Conservation (phyloP, 2,329 filamentous ascomycete species). For the Fusarium sp. region DNA sequence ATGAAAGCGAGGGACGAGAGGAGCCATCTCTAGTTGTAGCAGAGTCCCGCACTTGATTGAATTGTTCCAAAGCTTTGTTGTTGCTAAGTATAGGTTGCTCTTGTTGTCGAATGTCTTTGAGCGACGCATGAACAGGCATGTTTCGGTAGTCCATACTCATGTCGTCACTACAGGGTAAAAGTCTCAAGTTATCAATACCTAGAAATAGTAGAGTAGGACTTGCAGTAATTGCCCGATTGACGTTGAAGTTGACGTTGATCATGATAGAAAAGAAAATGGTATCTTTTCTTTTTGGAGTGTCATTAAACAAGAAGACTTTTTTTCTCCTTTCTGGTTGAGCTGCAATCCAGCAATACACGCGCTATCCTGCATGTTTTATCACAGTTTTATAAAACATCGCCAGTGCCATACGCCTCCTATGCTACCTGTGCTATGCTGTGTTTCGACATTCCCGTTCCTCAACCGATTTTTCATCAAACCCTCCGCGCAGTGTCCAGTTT, state of each 20-base stretch:
- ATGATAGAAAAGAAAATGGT: not conserved
- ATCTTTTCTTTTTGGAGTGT: not conserved
- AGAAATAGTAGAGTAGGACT: not conserved
- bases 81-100: not conserved
- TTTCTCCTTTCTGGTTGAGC: not conserved
- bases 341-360: not conserved
- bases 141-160: not conserved
- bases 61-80: not conserved
- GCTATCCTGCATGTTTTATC: not conserved
- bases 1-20: conserved; percentile 70
- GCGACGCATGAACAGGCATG: conserved; percentile 17
- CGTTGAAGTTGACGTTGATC: not conserved
- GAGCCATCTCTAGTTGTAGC: conserved; percentile 55
- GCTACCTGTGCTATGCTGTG: not conserved
- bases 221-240: not conserved
- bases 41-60: not conserved
- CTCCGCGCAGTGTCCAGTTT: not conserved
- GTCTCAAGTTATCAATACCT: not conserved
- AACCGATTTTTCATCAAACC: conserved; percentile 10
- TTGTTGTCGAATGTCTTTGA: conserved; percentile 9
- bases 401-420: not conserved
- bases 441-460: conserved; percentile 10
- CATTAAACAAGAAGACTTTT: not conserved
- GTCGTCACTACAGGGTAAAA: conserved; percentile 39
- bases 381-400: not conserved